Conservation (phyloP, 768 basidiomycete species). For the Boletus barrowsii region DNA sequence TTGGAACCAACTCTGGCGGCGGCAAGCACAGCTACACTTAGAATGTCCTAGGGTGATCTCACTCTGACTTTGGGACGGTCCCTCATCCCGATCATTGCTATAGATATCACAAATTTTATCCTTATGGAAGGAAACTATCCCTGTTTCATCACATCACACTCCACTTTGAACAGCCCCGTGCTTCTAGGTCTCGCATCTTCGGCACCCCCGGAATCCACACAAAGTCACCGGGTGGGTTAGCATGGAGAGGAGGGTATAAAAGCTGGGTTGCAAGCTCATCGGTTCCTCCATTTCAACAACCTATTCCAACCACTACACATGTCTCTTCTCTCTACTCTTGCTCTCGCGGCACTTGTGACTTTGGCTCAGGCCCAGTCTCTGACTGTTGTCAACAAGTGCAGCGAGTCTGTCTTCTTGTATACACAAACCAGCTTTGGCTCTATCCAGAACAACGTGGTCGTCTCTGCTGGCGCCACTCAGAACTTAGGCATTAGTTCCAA, state of each 20-base stretch:
- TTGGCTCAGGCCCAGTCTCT: slow-evolving; percentile 28
- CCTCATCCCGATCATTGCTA: not conserved
- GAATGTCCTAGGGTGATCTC: too few relatives aligned
- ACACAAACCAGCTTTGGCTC: slow-evolving; percentile 30
- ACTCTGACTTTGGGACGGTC: not conserved
- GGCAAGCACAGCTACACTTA: too few relatives aligned
- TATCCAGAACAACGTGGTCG: slow-evolving; percentile 26
- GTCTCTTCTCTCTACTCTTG: slow-evolving; percentile 17
- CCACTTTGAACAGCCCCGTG: not conserved
- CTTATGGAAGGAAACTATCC: not conserved
- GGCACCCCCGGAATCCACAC: not conserved
- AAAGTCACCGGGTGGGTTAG: not conserved
- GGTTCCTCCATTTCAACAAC: not conserved
- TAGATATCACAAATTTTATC: not conserved
- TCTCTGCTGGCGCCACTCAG: slow-evolving; percentile 20
- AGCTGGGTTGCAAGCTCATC: not conserved
- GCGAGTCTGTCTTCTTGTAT: slow-evolving; percentile 27
- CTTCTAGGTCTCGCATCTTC: not conserved
- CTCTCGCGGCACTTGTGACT: slow-evolving; percentile 18
- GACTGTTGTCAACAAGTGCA: slow-evolving; percentile 27
- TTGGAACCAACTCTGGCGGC: too few relatives aligned
- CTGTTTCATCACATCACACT: not conserved
- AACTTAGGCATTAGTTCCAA: slow-evolving; percentile 31
- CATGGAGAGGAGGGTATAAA: slow-evolving; percentile 14
- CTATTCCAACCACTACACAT: slow-evolving; percentile 10